Percentiles rank a stretch among this genome's conserved stretches.
Evolutionary conservation across 805 yeast genomes (phyloP).

Genomic region (Metschnikowia orientalis): DNA sequence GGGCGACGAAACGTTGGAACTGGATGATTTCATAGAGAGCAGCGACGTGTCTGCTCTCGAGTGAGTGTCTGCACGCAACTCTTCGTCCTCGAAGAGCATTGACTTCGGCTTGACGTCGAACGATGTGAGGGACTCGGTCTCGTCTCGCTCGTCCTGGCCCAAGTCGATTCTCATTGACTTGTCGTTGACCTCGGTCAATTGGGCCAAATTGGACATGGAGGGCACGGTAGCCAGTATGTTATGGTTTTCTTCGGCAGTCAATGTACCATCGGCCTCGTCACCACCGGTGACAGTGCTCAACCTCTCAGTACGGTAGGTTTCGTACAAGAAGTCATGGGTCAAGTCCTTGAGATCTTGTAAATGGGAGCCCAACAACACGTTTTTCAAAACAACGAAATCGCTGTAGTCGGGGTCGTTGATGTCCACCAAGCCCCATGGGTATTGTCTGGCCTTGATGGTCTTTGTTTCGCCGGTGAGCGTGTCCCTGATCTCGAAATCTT

Average conservation of each 20-base stretch:
- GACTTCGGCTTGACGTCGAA: conserved; percentile 25
- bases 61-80: conserved; percentile 20
- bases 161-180: conserved; percentile 10
- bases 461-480: conserved; percentile 39
- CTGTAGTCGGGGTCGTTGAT: conserved; percentile 48
- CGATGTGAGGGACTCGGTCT: conserved; percentile 20
- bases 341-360: conserved; percentile 75
- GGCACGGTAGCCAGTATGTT: conserved; percentile 34
- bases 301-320: conserved; percentile 74
- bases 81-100: conserved; percentile 34
- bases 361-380: conserved; percentile 78
- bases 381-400: conserved; percentile 56
- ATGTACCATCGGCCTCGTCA: conserved; percentile 22
- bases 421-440: conserved; percentile 73
- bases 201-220: conserved; percentile 61
- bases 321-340: conserved; percentile 72
- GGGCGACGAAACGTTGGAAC: conserved; percentile 20
- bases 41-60: conserved; percentile 24
- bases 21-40: conserved; percentile 28
- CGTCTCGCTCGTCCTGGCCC: conserved; percentile 13
- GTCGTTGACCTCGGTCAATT: conserved; percentile 27
- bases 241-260: conserved; percentile 18
- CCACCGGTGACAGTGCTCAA: conserved; percentile 55
- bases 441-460: conserved; percentile 54
- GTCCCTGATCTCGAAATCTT: conserved; percentile 42